phyloP scores from a whole-genome alignment of 768 basidiomycete species.

The Hydnomerulius pinastri region DNA sequence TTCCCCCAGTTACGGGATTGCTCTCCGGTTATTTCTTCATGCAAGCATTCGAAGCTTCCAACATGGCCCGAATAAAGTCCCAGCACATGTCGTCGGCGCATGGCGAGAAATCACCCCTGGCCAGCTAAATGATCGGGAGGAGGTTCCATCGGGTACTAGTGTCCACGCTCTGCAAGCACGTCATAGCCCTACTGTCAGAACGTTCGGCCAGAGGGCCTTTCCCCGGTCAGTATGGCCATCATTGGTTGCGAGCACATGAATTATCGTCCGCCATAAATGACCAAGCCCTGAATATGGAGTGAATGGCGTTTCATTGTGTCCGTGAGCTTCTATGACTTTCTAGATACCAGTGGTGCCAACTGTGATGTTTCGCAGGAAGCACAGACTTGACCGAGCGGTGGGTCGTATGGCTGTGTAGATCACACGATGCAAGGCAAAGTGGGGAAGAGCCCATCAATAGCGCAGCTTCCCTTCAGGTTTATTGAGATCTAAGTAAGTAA shows the following conservation, averaged over 20 bases:
- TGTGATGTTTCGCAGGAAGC: constrained; percentile 13
- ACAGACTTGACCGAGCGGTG: constrained; percentile 20
- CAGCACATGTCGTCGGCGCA: constrained; percentile 16
- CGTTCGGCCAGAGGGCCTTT: background rate
- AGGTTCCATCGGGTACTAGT: constrained; percentile 10
- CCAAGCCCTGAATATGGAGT: constrained; percentile 9
- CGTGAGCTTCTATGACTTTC: constrained; percentile 15
- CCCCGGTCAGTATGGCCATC: constrained; percentile 8
- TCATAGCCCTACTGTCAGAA: constrained; percentile 7
- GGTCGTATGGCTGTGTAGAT: constrained; percentile 17
- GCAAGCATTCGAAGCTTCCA: constrained; percentile 52
- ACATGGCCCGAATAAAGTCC: constrained; percentile 36
- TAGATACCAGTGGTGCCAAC: constrained; percentile 8
- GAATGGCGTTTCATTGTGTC: constrained; percentile 14
- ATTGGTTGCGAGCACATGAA: constrained; percentile 13
- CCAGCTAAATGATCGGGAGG: constrained; percentile 19
- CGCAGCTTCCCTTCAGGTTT: constrained; percentile 9
- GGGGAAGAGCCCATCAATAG: constrained; percentile 15
- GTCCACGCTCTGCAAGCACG: constrained; percentile 10
- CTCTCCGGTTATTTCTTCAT: constrained; percentile 75
- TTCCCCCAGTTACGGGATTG: constrained; percentile 57
- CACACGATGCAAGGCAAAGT: constrained; percentile 3
- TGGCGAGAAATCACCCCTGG: constrained; percentile 19
- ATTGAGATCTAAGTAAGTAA: too few species aligned
- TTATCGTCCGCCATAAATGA: constrained; percentile 8